Evolutionary conservation across 2,329 filamentous ascomycete genomes (phyloP).

Genomic region (Aspergillus glaucus): DNA sequence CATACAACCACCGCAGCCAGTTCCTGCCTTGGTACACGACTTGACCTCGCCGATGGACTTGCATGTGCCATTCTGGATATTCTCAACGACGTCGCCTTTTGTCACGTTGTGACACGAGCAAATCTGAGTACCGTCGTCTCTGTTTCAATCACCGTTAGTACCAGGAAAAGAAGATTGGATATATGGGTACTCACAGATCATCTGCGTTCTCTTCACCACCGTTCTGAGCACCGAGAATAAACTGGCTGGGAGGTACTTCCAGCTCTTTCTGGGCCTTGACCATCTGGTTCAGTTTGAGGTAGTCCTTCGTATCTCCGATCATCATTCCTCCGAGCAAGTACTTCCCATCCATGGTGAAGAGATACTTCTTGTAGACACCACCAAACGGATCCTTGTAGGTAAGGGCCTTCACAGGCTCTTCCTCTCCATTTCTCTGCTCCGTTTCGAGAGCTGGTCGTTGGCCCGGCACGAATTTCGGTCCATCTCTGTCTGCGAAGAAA

Average conservation of each 20-base stretch:
- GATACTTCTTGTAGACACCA: conserved; percentile 87
- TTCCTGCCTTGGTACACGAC: conserved; percentile 84
- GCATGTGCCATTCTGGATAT: conserved; percentile 70
- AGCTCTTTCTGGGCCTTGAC: conserved; percentile 77
- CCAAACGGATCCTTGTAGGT: conserved; percentile 86
- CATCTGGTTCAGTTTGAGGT: conserved; percentile 80
- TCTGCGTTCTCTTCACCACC: conserved; percentile 67
- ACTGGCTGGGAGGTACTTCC: conserved; percentile 70
- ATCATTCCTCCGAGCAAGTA: conserved; percentile 94
- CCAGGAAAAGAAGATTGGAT: background rate
- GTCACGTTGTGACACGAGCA: conserved; percentile 91
- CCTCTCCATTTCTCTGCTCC: conserved; percentile 31
- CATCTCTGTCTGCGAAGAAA: conserved; percentile 84
- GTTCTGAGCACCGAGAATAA: conserved; percentile 73
- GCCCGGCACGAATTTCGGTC: conserved; percentile 66
- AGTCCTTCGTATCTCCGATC: conserved; percentile 88
- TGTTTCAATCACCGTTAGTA: conserved; percentile 11
- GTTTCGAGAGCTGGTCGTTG: conserved; percentile 42
- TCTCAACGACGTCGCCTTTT: conserved; percentile 69
- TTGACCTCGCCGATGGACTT: conserved; percentile 79
- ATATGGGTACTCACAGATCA: conserved; percentile 51
- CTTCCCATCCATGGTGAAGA: conserved; percentile 85
- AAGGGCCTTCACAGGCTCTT: conserved; percentile 67
- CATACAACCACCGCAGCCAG: conserved; percentile 84
- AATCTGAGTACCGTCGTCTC: conserved; percentile 75